These are phyloP conservation scores for Aspergillus sp. DNA, from an alignment of 2,329 filamentous ascomycete genomes.

Conservation along the genomic window DNA sequence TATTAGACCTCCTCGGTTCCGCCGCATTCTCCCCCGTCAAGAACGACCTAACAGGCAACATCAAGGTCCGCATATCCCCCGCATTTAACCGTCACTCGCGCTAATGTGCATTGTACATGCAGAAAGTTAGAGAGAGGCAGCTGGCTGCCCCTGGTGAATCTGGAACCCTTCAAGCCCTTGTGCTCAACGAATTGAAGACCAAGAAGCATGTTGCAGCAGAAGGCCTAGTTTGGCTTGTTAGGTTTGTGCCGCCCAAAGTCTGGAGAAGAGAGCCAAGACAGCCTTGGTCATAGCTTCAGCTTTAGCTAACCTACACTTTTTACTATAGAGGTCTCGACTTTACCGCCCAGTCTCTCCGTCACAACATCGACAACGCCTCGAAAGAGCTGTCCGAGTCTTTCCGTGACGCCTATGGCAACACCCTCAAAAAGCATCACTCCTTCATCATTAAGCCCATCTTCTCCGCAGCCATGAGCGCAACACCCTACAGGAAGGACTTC, in stretches of 20 bases:
- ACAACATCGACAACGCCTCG: conserved; percentile 66
- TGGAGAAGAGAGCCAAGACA: too few relatives aligned
- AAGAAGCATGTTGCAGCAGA: conserved; percentile 88
- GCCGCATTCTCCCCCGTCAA: conserved; percentile 88
- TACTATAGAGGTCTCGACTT: conserved; percentile 80
- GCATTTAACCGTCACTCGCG: background rate
- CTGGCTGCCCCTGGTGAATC: conserved; percentile 75
- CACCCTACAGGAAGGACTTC: conserved; percentile 91
- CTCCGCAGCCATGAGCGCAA: conserved; percentile 86
- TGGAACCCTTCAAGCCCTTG: conserved; percentile 80
- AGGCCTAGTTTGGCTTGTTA: conserved; percentile 85
- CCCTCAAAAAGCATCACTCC: conserved; percentile 88
- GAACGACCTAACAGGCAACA: conserved; percentile 84
- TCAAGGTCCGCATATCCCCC: conserved; percentile 63
- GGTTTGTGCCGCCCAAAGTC: conserved; percentile 54
- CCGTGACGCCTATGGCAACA: conserved; percentile 77
- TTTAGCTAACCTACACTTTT: background rate
- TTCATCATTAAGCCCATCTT: conserved; percentile 91
- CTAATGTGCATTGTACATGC: conserved; percentile 14
- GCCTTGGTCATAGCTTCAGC: background rate
- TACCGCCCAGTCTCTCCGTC: conserved; percentile 77
- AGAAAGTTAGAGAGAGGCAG: conserved; percentile 90
- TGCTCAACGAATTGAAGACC: conserved; percentile 80
- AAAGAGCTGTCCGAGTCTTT: conserved; percentile 86
- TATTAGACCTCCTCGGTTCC: conserved; percentile 58